Evolutionary conservation across 225 moss, liverwort and hornwort species (phyloP).

Genomic region (Polytrichum formosum): DNA sequence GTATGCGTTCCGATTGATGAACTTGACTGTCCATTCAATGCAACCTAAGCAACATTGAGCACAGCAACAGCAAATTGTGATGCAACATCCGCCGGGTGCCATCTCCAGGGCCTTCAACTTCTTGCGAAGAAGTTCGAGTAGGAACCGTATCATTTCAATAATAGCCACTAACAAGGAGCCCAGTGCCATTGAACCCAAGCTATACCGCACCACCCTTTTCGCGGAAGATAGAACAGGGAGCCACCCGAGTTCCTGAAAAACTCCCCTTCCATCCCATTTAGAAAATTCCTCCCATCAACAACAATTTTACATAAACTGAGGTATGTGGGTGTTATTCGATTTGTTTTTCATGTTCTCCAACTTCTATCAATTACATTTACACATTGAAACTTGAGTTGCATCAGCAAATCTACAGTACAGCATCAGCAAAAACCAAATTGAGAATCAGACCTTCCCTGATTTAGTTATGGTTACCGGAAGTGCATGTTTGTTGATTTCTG

Average conservation of each 20-base stretch:
- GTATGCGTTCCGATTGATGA: constrained; percentile 85
- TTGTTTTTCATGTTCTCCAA: too few relatives aligned
- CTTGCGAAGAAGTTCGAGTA: constrained; percentile 73
- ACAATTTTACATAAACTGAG: too few relatives aligned
- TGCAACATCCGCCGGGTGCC: constrained; percentile 78
- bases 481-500: too few relatives aligned
- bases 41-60: constrained; percentile 84
- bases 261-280: background rate
- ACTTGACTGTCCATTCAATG: constrained; percentile 93
- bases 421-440: too few relatives aligned
- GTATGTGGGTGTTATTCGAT: too few relatives aligned
- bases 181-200: constrained; percentile 89
- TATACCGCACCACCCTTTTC: constrained; percentile 72
- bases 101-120: constrained; percentile 58
- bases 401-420: too few relatives aligned
- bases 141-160: constrained; percentile 81
- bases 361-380: too few relatives aligned
- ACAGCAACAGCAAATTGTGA: constrained; percentile 75
- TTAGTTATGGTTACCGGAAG: too few relatives aligned
- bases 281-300: background rate
- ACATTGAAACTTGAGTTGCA: too few relatives aligned
- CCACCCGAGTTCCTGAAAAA: constrained; percentile 54
- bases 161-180: constrained; percentile 86
- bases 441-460: too few relatives aligned
- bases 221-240: constrained; percentile 78